Evolutionary conservation across 1,284 basidiomycete species (phyloP), one percentile per base, ranked within the genome.

Genomic region (Lentinula novae-zelandiae): DNA sequence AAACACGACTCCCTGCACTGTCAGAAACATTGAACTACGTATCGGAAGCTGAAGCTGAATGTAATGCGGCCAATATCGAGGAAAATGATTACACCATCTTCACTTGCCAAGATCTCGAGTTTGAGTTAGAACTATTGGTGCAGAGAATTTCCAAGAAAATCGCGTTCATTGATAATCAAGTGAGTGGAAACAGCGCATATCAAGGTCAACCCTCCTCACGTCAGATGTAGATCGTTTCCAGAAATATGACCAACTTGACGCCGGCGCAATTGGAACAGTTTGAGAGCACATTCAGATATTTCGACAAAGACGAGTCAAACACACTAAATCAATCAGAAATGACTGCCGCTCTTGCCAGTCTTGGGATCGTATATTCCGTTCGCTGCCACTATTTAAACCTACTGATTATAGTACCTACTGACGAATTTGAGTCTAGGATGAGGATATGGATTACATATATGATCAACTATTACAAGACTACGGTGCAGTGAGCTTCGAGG

Each of bases 251-350:
- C 31, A 95, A 95, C 70, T 75, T 98, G 64, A 97, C 96, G 0
- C 95, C 97, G 0, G 95, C 95, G 2, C 95, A 98, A 72, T 80
- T 98, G 27, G 96, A 98, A 73, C 96, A 98, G 71, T 98, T 98
- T 67, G 96, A 98, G 73, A 88, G 90, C 69, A 97, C 96, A 1
- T 99, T 98, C 85, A 86, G 96, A 61, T 96, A 98, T 76, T 99
- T 99, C 71, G 96, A 98, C 74, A 89, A 89, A 66, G 95, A 98
- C 68, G 91, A 93, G 67, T 87, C 89, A 53, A 97, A 98, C 73
- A 93, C 90, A 0, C 84, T 99, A 39, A 87, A 84, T 60, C 76
- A 91, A 59, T 84, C 92, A 1, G 95, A 98, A 74, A 91, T 98
- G 81, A 86, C 89, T 15, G 94, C 94, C 12, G 96, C 96, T 0